These are phyloP conservation scores for Aspergillus spinulosporus DNA, from an alignment of 2,329 filamentous ascomycete species.

Conservation along the genomic window DNA sequence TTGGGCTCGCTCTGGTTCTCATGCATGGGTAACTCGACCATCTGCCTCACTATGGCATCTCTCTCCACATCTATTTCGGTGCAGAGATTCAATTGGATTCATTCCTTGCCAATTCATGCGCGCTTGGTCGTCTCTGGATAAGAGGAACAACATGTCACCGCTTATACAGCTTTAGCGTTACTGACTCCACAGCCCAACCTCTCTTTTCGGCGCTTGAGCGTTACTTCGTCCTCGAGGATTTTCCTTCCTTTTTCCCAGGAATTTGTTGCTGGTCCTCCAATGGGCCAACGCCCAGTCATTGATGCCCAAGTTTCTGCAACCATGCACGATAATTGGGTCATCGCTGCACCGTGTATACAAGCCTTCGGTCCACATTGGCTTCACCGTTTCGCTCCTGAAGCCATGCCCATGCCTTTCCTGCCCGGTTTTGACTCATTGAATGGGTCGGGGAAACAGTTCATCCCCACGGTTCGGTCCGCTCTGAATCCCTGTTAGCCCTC, in stretches of 20 bases:
- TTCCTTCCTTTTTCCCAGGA: conserved; percentile 14
- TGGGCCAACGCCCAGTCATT: conserved; percentile 17
- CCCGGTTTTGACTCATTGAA: conserved; percentile 20
- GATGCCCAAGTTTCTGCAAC: conserved; percentile 27
- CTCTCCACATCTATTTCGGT: conserved; percentile 23
- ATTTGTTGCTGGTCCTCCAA: conserved; percentile 21
- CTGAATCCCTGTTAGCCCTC: conserved; percentile 24
- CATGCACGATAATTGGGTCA: conserved; percentile 16
- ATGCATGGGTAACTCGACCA: conserved; percentile 23
- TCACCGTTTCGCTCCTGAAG: conserved; percentile 19
- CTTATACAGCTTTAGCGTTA: conserved; percentile 22
- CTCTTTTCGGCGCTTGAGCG: conserved; percentile 14
- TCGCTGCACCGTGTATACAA: conserved; percentile 12
- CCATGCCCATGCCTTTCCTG: conserved; percentile 17
- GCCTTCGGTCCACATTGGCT: conserved; percentile 16
- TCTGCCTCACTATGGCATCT: conserved; percentile 25
- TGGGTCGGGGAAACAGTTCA: conserved; percentile 24
- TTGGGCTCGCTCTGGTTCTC: conserved; percentile 19
- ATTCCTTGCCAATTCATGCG: conserved; percentile 22
- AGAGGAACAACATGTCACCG: conserved; percentile 28
- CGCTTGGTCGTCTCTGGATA: conserved; percentile 24
- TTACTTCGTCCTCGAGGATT: conserved; percentile 16
- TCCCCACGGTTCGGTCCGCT: conserved; percentile 28
- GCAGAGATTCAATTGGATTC: conserved; percentile 22
- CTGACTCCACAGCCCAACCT: conserved; percentile 23